Evolutionary conservation across 495 filamentous ascomycete genomes (phyloP).

Genomic region (Aspergillus sclerotioniger): DNA sequence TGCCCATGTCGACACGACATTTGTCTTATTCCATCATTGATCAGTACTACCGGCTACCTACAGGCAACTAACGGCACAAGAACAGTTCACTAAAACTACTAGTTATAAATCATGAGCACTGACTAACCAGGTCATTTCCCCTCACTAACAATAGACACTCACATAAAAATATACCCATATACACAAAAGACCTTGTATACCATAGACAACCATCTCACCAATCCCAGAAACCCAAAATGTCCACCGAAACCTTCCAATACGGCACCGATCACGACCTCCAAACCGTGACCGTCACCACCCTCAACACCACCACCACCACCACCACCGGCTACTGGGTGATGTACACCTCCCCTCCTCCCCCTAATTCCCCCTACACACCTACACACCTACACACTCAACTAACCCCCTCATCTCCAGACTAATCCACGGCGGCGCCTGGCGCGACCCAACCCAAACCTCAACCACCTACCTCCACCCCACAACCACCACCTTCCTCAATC

Average conservation of each 20-base stretch:
- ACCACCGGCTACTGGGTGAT: constrained; percentile 46
- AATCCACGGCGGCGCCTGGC: constrained; percentile 90
- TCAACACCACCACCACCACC: constrained; percentile 19
- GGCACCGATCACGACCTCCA: constrained; percentile 31
- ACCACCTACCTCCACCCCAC: constrained; percentile 48
- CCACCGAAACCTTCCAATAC: constrained; percentile 30
- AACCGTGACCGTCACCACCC: constrained; percentile 28
- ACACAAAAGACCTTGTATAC: constrained; percentile 4
- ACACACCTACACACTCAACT: neutral
- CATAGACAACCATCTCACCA: no score
- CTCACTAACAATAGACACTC: no score
- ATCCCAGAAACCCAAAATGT: constrained; percentile 16
- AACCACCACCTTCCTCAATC: constrained; percentile 43
- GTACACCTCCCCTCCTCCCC: constrained; percentile 23
- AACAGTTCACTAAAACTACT: no score
- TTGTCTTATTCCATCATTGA: no score
- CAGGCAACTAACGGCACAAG: no score
- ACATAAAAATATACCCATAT: no score
- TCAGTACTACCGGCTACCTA: no score
- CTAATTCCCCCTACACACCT: neutral
- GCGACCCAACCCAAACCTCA: constrained; percentile 61
- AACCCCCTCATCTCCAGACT: constrained; percentile 44
- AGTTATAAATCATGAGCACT: no score
- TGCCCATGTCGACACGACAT: no score
- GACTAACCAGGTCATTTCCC: no score